Conservation (phyloP, 2,329 filamentous ascomycete genomes). For the Xylariaceae sp. region DNA sequence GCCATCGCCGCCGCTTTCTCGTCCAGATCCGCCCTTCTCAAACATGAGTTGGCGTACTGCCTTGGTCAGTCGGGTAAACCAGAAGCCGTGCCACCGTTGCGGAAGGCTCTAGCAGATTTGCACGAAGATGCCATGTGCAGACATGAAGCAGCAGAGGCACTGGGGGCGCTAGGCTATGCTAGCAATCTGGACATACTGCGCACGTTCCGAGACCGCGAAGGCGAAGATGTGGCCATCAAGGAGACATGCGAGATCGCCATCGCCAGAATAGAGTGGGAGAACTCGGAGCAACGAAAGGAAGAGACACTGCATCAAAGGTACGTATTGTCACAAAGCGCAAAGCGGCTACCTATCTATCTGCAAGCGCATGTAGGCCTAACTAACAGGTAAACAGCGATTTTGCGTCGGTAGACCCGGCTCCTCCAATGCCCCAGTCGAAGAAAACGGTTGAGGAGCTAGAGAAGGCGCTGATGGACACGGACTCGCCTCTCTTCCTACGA, state of each 20-base stretch:
- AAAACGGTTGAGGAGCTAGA: slow-evolving; percentile 75
- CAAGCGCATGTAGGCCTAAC: slow-evolving; percentile 12
- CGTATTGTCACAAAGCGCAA: slow-evolving; percentile 25
- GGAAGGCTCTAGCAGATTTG: slow-evolving; percentile 73
- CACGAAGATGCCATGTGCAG: slow-evolving; percentile 93
- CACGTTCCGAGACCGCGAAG: slow-evolving; percentile 71
- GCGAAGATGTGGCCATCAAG: slow-evolving; percentile 78
- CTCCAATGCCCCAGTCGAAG: slow-evolving; percentile 75
- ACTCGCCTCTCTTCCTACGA: slow-evolving; percentile 80
- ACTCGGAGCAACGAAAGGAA: slow-evolving; percentile 67
- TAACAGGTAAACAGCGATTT: slow-evolving; percentile 71
- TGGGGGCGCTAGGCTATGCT: slow-evolving; percentile 81
- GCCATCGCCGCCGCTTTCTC: slow-evolving; percentile 87
- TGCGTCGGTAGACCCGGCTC: slow-evolving; percentile 91
- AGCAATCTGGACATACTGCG: slow-evolving; percentile 75
- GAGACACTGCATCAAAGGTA: slow-evolving; percentile 86
- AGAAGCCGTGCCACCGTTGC: slow-evolving; percentile 72
- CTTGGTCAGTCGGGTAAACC: slow-evolving; percentile 85
- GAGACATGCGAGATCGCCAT: slow-evolving; percentile 98
- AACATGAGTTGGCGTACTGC: slow-evolving; percentile 97
- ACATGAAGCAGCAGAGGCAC: slow-evolving; percentile 93
- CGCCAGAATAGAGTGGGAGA: slow-evolving; percentile 91
- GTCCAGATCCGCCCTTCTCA: slow-evolving; percentile 85
- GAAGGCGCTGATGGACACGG: slow-evolving; percentile 76
- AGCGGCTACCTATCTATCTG: background rate